Base-by-base conservation (phyloP, 192 early-diverging fungal species). In the Coemansia sp. region DNA sequence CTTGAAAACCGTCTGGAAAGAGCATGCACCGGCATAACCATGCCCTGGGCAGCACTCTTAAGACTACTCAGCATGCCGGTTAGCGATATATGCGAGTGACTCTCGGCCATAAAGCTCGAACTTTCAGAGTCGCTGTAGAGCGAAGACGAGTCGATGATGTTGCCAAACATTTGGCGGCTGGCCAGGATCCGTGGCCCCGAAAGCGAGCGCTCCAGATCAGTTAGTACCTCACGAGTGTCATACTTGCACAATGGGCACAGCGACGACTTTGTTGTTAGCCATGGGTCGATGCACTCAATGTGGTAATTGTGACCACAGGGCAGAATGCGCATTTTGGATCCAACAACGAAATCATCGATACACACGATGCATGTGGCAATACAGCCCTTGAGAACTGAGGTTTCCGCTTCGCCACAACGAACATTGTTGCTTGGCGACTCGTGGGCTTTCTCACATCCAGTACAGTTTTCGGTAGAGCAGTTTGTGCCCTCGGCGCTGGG, bases 251-350 rank as follows among this genome's bases (percentile, higher is more conserved):
- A 57, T 4, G 85, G 85, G 46, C 85, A 87, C 24, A 87, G 61
- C 13, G 77, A 83, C 0, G 74, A 79, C 44, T 82, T 79, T 59
- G 77, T 62, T 0, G 84, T 81, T 27, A 87, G 70, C 85, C 85
- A 87, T 3, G 78, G 80, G 46, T 87, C 85, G 40, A 87, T 80
- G 62, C 85, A 87, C 31, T 79, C 83, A 10, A 79, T 78, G 62
- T 87, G 85, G 66, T 84, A 87, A 67, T 76, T 75, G 78, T 87
- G 85, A 19, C 80, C 74, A 35, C 84, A 85, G 6, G 84, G 84
- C 59, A 85, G 65, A 33, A 80, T 77, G 42, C 84, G 77, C 78
- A 80, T 78, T 56, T 71, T 74, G 40, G 74, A 73, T 7, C 83
- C 83, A 31, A 71, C 69, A 0, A 69, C 75, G 72, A 84, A 84